These are phyloP conservation scores for Drechslerella stenobrocha DNA, from an alignment of 2,329 filamentous ascomycete species.

Conservation along the genomic window DNA sequence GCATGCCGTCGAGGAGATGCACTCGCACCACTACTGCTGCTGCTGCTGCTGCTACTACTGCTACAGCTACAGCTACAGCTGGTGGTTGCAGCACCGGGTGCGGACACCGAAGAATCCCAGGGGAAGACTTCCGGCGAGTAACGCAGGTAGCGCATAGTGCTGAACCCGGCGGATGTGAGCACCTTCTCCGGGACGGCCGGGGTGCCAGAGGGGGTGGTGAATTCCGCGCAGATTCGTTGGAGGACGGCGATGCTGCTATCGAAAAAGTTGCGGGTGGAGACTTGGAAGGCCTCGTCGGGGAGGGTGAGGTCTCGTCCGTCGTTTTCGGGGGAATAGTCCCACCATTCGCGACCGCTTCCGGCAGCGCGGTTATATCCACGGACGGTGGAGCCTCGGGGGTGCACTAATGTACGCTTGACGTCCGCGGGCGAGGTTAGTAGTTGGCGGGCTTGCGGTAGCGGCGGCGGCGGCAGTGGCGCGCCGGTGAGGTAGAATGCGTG, in stretches of 20 bases:
- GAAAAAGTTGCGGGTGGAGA: slow-evolving; percentile 27
- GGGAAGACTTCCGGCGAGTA: slow-evolving; percentile 29
- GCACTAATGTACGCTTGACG: slow-evolving; percentile 19
- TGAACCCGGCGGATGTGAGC: slow-evolving; percentile 27
- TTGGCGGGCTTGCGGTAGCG: slow-evolving; percentile 29
- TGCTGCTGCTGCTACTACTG: slow-evolving; percentile 12
- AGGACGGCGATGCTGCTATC: slow-evolving; percentile 22
- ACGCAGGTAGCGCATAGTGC: slow-evolving; percentile 41
- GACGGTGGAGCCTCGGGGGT: slow-evolving; percentile 35
- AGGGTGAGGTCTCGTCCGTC: slow-evolving; percentile 1
- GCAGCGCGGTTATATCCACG: slow-evolving; percentile 33
- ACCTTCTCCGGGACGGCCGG: slow-evolving; percentile 16
- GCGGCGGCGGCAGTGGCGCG: slow-evolving; percentile 25
- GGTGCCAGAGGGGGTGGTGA: slow-evolving; percentile 7
- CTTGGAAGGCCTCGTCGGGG: slow-evolving; percentile 30
- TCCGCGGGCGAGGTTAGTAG: slow-evolving; percentile 18
- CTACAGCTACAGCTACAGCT: not conserved
- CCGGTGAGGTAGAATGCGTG: slow-evolving; percentile 42
- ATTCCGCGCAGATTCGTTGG: slow-evolving; percentile 25
- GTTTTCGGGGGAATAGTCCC: slow-evolving; percentile 43
- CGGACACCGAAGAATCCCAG: not conserved
- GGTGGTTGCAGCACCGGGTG: no score
- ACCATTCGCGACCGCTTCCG: slow-evolving; percentile 40
- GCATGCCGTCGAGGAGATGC: not conserved
- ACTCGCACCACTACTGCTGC: not conserved